phyloP scores from a whole-genome alignment of 2,329 filamentous ascomycete species.

The Aspergillus awamori region DNA sequence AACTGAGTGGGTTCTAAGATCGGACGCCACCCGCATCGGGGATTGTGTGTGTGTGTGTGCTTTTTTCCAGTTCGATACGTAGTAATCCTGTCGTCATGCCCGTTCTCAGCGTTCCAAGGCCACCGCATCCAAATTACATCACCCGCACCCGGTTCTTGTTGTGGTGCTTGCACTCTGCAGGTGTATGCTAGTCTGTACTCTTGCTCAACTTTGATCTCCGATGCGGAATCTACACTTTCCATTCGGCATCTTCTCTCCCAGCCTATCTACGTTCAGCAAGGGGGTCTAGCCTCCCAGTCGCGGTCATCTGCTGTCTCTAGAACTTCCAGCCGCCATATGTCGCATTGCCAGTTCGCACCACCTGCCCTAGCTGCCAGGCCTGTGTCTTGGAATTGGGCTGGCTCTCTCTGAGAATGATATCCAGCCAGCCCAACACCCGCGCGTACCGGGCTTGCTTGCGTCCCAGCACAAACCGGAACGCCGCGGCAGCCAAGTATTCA shows the following conservation, averaged over 20 bases:
- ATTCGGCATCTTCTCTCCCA: neutral
- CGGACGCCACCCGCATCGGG: neutral
- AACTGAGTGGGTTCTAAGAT: neutral
- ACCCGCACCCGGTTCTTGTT: neutral
- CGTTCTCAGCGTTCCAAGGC: neutral
- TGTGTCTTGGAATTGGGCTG: conserved; percentile 39
- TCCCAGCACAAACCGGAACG: conserved; percentile 69
- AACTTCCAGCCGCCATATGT: conserved; percentile 44
- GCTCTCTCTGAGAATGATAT: conserved; percentile 49
- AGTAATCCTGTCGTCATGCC: conserved; percentile 1
- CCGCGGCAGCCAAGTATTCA: conserved; percentile 66
- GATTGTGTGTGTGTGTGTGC: neutral
- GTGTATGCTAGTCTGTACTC: neutral
- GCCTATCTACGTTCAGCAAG: conserved; percentile 8
- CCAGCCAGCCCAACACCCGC: conserved; percentile 69
- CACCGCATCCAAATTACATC: neutral
- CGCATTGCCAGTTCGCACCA: conserved; percentile 37
- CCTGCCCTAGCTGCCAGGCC: conserved; percentile 35
- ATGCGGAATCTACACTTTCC: neutral
- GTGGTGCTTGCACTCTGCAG: neutral
- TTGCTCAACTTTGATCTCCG: neutral
- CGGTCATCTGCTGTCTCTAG: conserved; percentile 13
- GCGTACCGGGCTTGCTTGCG: conserved; percentile 72
- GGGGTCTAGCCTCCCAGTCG: neutral
- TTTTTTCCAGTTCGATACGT: neutral